A percentile compares a stretch with the other conserved stretches of the same genome.
These are phyloP conservation scores for Geoglossum glabrum DNA, from an alignment of 495 filamentous ascomycete genomes.

Conservation along the genomic window DNA sequence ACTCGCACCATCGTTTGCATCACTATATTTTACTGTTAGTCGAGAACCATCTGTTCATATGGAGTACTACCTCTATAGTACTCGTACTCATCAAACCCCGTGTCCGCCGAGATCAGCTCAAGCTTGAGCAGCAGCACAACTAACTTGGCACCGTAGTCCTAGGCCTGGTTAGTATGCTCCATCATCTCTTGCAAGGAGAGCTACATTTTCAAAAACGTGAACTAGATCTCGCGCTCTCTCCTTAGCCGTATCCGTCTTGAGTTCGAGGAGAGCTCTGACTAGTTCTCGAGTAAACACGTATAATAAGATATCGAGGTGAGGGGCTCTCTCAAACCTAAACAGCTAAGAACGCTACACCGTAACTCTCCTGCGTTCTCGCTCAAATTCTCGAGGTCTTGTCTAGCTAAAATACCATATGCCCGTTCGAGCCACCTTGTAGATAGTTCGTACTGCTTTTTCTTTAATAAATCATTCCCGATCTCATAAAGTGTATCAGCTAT, in stretches of 20 bases:
- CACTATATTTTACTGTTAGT: constrained; percentile 10
- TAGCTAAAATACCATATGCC: constrained; percentile 37
- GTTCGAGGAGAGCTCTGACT: constrained; percentile 31
- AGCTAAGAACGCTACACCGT: constrained; percentile 42
- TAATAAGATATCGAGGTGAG: not conserved
- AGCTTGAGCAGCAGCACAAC: constrained; percentile 49
- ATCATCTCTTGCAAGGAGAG: not conserved
- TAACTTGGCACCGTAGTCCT: constrained; percentile 38
- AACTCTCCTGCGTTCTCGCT: constrained; percentile 42
- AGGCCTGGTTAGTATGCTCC: not conserved
- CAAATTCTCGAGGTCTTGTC: constrained; percentile 31
- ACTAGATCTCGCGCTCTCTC: constrained; percentile 36
- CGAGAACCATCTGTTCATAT: not conserved
- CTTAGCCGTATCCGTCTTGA: constrained; percentile 23
- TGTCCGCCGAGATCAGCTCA: constrained; percentile 31
- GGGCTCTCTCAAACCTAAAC: constrained; percentile 6
- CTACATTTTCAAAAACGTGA: constrained; percentile 30
- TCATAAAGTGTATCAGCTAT: constrained; percentile 53
- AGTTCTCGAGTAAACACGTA: constrained; percentile 14
- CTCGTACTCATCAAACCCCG: constrained; percentile 9
- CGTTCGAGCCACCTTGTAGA: constrained; percentile 59
- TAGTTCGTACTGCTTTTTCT: constrained; percentile 27
- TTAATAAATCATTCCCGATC: constrained; percentile 42
- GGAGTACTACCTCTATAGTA: constrained; percentile 12
- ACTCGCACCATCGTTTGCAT: constrained; percentile 29